Evolutionary conservation across 2,329 filamentous ascomycete genomes (phyloP).

Genomic region (Trichoderma semiorbis): DNA sequence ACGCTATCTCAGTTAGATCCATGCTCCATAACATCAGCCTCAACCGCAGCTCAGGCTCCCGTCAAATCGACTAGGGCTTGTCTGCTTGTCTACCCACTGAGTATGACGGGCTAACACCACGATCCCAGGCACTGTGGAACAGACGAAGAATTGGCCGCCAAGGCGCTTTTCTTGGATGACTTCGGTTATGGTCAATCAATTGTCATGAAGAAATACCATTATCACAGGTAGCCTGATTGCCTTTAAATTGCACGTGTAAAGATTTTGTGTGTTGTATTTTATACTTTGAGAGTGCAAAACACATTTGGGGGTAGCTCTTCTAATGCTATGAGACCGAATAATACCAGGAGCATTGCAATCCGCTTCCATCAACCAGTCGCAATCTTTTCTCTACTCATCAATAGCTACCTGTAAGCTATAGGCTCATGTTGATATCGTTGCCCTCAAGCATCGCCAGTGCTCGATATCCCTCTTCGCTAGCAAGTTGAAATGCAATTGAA

Average conservation of each 20-base stretch:
- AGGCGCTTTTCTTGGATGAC: neutral
- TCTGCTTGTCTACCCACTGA: neutral
- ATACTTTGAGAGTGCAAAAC: neutral
- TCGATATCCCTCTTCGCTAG: conserved; percentile 10
- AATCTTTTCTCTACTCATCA: too few relatives aligned
- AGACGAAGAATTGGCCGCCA: neutral
- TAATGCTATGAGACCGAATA: neutral
- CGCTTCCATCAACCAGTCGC: too few relatives aligned
- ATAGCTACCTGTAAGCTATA: neutral
- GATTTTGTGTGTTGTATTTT: neutral
- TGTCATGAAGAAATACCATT: neutral
- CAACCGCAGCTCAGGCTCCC: neutral
- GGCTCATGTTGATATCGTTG: neutral
- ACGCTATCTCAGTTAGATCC: neutral
- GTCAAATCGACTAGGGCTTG: neutral
- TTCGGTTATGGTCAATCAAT: neutral
- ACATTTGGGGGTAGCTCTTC: neutral
- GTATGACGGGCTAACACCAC: neutral
- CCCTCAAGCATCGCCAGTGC: neutral
- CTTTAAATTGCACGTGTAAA: neutral
- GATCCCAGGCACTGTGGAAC: neutral
- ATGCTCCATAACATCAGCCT: neutral
- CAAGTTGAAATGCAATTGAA: conserved; percentile 12
- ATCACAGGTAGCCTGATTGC: neutral
- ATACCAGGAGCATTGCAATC: neutral